Evolutionary conservation across 1,139 yeast species (phyloP).

Genomic region (Williopsis jadinii): DNA sequence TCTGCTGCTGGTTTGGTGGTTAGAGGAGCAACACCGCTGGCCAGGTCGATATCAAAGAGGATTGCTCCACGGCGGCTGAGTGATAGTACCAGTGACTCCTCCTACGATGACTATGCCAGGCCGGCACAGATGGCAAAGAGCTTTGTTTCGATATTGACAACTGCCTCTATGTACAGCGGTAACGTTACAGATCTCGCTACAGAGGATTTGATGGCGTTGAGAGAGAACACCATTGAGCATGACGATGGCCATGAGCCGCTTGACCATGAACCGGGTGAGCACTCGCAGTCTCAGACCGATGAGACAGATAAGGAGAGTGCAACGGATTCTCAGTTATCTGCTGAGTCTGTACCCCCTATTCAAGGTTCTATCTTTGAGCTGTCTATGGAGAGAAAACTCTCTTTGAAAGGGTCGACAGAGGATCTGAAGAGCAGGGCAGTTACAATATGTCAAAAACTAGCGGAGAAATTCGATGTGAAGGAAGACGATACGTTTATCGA

Average conservation of each 20-base stretch:
- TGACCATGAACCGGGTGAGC: too few species aligned
- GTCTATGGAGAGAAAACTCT: conserved; percentile 25
- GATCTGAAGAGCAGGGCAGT: conserved; percentile 24
- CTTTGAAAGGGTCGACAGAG: conserved; percentile 9
- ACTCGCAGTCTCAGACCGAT: too few species aligned
- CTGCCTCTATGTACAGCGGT: conserved; percentile 48
- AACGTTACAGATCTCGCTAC: conserved; percentile 21
- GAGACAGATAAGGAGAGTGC: too few species aligned
- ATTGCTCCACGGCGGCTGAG: too few species aligned
- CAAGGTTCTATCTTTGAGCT: conserved; percentile 27
- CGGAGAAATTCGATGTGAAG: conserved; percentile 31
- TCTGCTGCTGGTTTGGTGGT: background rate
- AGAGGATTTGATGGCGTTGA: conserved; percentile 4
- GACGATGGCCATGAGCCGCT: too few species aligned
- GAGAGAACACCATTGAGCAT: background rate
- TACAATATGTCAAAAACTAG: conserved; percentile 29
- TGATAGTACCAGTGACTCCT: background rate
- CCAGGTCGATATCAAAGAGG: background rate
- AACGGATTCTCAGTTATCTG: too few species aligned
- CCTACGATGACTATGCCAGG: conserved; percentile 26
- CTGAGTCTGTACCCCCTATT: background rate
- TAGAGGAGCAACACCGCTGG: background rate
- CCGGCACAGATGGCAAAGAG: conserved; percentile 37
- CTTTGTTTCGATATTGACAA: conserved; percentile 42
- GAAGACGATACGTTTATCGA: conserved; percentile 46